phyloP scores from a whole-genome alignment of 1,284 basidiomycete species.

The Cryptococcus sp. region DNA sequence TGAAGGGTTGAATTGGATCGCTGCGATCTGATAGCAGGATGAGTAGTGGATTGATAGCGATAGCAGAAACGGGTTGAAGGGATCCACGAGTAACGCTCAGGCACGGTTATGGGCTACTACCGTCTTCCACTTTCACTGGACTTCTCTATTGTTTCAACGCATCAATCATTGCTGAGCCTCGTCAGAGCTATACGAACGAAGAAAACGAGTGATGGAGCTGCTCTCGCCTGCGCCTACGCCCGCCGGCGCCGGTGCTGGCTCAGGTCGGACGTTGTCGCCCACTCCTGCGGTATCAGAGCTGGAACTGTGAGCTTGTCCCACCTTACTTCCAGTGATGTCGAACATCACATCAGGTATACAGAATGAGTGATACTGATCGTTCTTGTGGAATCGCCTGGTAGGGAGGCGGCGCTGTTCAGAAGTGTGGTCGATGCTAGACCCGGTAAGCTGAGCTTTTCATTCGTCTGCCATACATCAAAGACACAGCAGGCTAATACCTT shows the following conservation, averaged over 20 bases:
- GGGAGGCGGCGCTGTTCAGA: constrained; percentile 39
- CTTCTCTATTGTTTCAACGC: no score
- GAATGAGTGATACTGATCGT: background rate
- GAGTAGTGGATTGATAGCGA: no score
- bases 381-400: constrained; percentile 2
- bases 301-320: background rate
- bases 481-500: background rate
- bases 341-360: background rate
- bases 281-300: background rate
- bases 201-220: no score
- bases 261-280: background rate
- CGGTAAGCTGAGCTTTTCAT: constrained; percentile 17
- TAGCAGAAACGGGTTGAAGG: no score
- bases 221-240: background rate
- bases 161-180: no score
- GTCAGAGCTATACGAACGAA: no score
- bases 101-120: no score
- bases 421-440: constrained; percentile 34
- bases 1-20: no score
- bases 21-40: no score
- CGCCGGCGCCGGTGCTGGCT: no score
- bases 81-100: no score
- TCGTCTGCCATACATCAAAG: background rate
- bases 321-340: background rate
- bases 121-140: no score